Evolutionary conservation across 352 stramenopile genomes (phyloP), one percentile per base, ranked within the genome.

Genomic region (Phytopythium sindhum): DNA sequence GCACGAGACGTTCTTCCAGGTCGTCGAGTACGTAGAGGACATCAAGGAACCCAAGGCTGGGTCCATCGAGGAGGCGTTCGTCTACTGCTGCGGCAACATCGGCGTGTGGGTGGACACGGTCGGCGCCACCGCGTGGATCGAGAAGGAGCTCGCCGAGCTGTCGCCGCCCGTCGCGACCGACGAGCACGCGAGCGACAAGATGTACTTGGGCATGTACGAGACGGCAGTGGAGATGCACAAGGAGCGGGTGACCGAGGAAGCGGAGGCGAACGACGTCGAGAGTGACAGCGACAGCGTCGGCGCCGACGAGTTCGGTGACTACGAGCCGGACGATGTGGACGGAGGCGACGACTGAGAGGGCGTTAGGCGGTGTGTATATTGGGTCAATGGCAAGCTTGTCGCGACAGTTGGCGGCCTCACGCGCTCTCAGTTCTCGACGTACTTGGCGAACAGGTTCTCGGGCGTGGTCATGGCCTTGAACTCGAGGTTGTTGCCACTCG

Each of bases 391-490:
- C 8, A 31, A 26, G 45, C 21, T 17, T 7, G 23, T 26, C 45
- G 45, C 45, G 45, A 31, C 24, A 52, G 21, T 10, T 41, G 2
- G 54, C 54, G 19, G 10, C 9, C 11, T 29, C 41, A 8, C 19
- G 15, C 19, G 8, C 41, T 61, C 17, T 74, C 78, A 91, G 39
- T 89, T 72, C 68, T 95, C 86, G 26, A 91, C 81, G 66, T 99
- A 99, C 74, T 99, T 99, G n/a, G 94, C 93, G 78, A 99, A 99
- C 19, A 99, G 75, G 74, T 99, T 99, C 53, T 97, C 88, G 23
- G 90, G 85, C 41, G 91, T 98, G 10, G 93, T 98, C 97, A 99
- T 99, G 55, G 95, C 94, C 74, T 99, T 99, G 79, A 99, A 99
- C 80, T 99, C 97, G 11, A 99, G 84, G 76, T 98, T 99, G 75